phyloP scores from a whole-genome alignment of 163 green algal species.

The Chlorella variabilis region DNA sequence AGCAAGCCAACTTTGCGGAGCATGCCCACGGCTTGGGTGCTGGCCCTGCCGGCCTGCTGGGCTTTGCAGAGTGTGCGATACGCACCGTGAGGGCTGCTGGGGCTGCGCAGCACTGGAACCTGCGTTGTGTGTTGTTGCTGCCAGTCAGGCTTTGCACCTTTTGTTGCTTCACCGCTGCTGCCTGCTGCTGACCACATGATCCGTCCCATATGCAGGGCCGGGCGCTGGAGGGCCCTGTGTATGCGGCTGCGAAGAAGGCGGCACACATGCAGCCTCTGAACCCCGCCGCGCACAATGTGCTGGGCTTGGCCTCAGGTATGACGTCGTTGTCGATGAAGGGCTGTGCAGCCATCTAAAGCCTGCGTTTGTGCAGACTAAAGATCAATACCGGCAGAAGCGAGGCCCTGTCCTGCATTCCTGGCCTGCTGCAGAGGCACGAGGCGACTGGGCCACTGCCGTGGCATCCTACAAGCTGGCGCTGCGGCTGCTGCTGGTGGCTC shows the following conservation, averaged over 20 bases:
- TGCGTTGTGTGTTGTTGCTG: no score
- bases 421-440: constrained; percentile 21
- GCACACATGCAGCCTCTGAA: constrained; percentile 66
- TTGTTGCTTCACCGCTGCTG: not conserved
- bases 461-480: constrained; percentile 1
- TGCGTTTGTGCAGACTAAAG: no score
- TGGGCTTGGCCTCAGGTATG: constrained; percentile 18
- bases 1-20: constrained; percentile 59
- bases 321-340: no score
- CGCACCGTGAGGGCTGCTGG: constrained; percentile 13
- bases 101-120: not conserved
- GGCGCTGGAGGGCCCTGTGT: not conserved
- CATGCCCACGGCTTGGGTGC: constrained; percentile 76
- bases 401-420: not conserved
- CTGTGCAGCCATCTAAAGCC: no score
- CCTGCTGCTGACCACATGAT: no score
- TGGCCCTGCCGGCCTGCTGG: constrained; percentile 64
- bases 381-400: not conserved
- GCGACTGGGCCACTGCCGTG: not conserved
- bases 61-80: constrained; percentile 55
- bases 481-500: constrained; percentile 17
- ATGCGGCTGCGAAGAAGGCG: constrained; percentile 33
- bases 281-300: constrained; percentile 52
- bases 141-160: not conserved
- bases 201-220: no score